A percentile compares a stretch with the other conserved stretches of the same genome.
Conservation (phyloP, 495 filamentous ascomycete species). For the Daldinia loculata region DNA sequence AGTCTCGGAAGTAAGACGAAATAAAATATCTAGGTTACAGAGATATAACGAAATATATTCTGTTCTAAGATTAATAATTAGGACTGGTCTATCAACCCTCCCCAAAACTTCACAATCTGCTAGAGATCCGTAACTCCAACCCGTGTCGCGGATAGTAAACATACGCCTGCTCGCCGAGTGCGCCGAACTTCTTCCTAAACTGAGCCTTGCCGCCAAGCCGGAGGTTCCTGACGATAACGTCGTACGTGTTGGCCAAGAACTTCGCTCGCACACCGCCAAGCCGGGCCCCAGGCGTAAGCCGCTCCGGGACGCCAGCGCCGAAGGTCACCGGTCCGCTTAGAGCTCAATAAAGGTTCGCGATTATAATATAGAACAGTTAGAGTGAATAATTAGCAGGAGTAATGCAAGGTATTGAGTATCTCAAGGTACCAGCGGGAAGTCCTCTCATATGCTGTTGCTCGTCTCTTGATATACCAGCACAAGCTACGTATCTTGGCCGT, state of each 20-base stretch:
- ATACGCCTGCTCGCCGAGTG: constrained; percentile 69
- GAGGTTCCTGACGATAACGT: constrained; percentile 70
- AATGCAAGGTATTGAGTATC: too few relatives aligned
- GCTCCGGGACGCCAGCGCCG: constrained; percentile 67
- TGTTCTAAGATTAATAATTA: too few relatives aligned
- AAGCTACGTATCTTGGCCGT: too few relatives aligned
- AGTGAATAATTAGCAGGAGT: background rate
- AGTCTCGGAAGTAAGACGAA: background rate
- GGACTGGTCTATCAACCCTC: background rate
- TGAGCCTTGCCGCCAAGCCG: constrained; percentile 73
- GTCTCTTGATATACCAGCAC: constrained; percentile 1
- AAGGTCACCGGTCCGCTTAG: constrained; percentile 70
- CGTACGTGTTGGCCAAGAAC: constrained; percentile 71
- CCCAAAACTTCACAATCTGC: constrained; percentile 21
- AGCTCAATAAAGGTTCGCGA: background rate
- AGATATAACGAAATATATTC: too few relatives aligned
- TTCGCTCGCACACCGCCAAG: constrained; percentile 68
- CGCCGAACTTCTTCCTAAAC: constrained; percentile 75
- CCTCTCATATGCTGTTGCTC: background rate
- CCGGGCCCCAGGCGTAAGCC: constrained; percentile 68
- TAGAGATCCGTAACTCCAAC: constrained; percentile 7
- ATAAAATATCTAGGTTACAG: background rate
- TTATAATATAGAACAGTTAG: background rate
- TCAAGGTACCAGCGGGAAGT: background rate
- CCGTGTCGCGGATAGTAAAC: constrained; percentile 64